Percentiles rank a stretch among this genome's conserved stretches.
Evolutionary conservation across 1,139 yeast species (phyloP).

Genomic region (Nadsonia commutata): DNA sequence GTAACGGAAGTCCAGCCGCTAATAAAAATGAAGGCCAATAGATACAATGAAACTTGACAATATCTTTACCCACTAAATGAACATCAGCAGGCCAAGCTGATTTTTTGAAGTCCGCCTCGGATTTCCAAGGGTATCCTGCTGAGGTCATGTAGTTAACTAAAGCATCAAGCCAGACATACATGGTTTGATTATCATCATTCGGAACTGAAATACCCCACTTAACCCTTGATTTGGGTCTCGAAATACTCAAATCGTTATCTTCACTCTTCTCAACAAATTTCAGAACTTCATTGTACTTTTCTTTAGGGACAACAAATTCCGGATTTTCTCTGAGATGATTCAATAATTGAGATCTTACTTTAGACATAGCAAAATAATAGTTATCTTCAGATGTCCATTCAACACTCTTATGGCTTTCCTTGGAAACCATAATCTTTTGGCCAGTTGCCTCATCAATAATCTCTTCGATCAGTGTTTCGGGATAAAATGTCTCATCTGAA

Average conservation of each 20-base stretch:
- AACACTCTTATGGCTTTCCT: constrained; percentile 68
- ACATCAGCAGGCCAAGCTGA: constrained; percentile 44
- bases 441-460: constrained; percentile 27
- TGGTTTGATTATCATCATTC: constrained; percentile 55
- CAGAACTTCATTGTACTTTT: constrained; percentile 37
- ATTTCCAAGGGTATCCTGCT: constrained; percentile 42
- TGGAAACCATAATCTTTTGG: constrained; percentile 33
- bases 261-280: constrained; percentile 38
- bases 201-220: constrained; percentile 92
- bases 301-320: constrained; percentile 48
- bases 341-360: constrained; percentile 42
- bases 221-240: constrained; percentile 65
- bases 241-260: constrained; percentile 61
- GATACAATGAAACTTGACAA: constrained; percentile 67
- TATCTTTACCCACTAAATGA: constrained; percentile 87
- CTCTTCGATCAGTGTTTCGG: constrained; percentile 58
- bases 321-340: constrained; percentile 30
- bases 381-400: constrained; percentile 65
- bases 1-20: constrained; percentile 64
- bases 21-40: constrained; percentile 90
- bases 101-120: constrained; percentile 8
- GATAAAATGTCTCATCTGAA: constrained; percentile 88
- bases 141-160: constrained; percentile 71
- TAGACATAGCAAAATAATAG: constrained; percentile 66
- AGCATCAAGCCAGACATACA: constrained; percentile 98